These are phyloP conservation scores for Wilhelminamyces savonicus DNA, from an alignment of 805 yeast genomes.

Conservation along the genomic window DNA sequence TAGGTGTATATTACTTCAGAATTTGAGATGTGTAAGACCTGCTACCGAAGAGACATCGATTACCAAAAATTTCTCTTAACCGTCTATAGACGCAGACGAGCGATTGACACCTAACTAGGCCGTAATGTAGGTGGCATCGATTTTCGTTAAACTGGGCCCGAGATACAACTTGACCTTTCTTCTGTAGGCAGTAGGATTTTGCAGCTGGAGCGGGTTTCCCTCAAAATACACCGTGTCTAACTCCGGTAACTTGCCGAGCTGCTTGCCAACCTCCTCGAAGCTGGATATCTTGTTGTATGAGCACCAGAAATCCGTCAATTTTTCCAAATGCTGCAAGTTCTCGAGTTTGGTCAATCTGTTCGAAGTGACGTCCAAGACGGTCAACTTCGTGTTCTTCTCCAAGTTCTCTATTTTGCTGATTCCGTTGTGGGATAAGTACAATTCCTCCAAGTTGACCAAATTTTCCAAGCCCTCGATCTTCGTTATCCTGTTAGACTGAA, in stretches of 20 bases:
- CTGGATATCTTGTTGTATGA: constrained; percentile 65
- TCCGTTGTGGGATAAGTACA: constrained; percentile 84
- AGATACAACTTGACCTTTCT: constrained; percentile 72
- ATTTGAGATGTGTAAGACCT: too few species aligned
- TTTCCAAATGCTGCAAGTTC: constrained; percentile 54
- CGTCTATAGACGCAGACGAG: neutral
- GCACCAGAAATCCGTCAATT: constrained; percentile 94
- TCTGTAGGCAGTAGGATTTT: constrained; percentile 76
- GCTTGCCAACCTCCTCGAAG: constrained; percentile 62
- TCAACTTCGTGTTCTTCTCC: constrained; percentile 60
- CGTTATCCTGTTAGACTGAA: constrained; percentile 78
- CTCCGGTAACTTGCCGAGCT: constrained; percentile 54
- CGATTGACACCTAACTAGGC: too few species aligned
- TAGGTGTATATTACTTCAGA: too few species aligned
- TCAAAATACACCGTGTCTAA: constrained; percentile 91
- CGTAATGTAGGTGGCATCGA: constrained; percentile 78
- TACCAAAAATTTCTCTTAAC: too few species aligned
- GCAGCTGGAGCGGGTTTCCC: constrained; percentile 78
- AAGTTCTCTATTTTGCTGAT: constrained; percentile 70
- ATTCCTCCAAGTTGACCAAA: constrained; percentile 68
- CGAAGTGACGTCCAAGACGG: constrained; percentile 74
- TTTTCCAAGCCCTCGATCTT: constrained; percentile 78
- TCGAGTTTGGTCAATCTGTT: constrained; percentile 60
- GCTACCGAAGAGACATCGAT: too few species aligned
- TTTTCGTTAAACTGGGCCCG: constrained; percentile 67